Evolutionary conservation across 2,329 filamentous ascomycete genomes (phyloP).

Genomic region (Dactylonectria estremocensis): DNA sequence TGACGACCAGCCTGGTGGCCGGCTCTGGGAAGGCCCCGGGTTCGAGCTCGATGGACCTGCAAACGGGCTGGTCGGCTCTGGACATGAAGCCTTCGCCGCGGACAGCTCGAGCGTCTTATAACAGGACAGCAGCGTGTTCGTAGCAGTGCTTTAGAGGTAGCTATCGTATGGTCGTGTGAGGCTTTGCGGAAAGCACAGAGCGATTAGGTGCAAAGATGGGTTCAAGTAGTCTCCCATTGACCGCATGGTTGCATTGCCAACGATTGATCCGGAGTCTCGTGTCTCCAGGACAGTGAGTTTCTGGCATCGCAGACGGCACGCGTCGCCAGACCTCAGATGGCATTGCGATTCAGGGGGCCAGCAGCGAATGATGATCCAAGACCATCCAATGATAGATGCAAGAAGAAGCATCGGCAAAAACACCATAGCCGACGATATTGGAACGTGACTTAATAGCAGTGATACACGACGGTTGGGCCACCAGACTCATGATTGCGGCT

Average conservation of each 20-base stretch:
- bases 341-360: background rate
- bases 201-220: background rate
- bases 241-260: background rate
- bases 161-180: background rate
- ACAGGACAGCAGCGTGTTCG: background rate
- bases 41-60: slow-evolving; percentile 49
- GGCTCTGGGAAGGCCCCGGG: slow-evolving; percentile 58
- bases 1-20: slow-evolving; percentile 62
- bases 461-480: background rate
- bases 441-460: background rate
- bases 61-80: slow-evolving; percentile 27
- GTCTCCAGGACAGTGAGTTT: background rate
- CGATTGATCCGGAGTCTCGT: background rate
- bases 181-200: background rate
- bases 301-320: background rate
- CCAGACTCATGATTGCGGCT: background rate
- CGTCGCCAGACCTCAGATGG: background rate
- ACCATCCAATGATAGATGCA: background rate
- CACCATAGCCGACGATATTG: background rate
- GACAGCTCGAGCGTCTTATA: background rate
- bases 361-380: background rate
- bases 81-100: slow-evolving; percentile 43
- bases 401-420: background rate
- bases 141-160: background rate
- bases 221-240: background rate